Evolutionary conservation across 345 rosid genomes (phyloP).

Genomic region (Euphorbia lathyris): DNA sequence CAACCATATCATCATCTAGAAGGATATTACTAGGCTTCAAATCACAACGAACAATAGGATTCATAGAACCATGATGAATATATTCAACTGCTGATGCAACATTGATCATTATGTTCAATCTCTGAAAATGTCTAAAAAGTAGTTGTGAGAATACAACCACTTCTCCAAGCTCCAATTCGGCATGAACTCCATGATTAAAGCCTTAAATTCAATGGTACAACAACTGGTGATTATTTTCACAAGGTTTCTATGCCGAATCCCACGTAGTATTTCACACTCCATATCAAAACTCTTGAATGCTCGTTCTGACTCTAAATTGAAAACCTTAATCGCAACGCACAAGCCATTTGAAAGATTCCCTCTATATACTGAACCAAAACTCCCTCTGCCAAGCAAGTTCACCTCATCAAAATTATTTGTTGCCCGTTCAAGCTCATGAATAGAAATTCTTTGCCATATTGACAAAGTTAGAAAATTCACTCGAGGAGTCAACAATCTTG

Average conservation of each 20-base stretch:
- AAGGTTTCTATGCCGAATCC: constrained; percentile 1
- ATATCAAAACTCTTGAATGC: constrained; percentile 6
- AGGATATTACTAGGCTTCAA: too few relatives aligned
- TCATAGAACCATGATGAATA: too few relatives aligned
- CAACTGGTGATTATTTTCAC: constrained; percentile 10
- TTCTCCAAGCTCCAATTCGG: too few relatives aligned
- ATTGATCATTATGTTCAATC: too few relatives aligned
- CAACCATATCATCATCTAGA: too few relatives aligned
- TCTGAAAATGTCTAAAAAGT: too few relatives aligned
- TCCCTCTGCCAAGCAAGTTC: background rate
- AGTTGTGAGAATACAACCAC: too few relatives aligned
- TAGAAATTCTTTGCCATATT: background rate
- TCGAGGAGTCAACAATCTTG: background rate
- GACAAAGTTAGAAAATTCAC: background rate
- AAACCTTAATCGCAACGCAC: constrained; percentile 9
- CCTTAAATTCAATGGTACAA: constrained; percentile 1
- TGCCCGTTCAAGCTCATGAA: background rate
- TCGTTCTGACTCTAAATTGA: background rate
- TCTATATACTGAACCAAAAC: background rate
- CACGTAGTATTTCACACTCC: constrained; percentile 4
- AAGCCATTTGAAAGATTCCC: background rate
- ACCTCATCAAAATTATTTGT: background rate
- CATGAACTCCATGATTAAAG: constrained; percentile 3
- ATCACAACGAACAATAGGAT: too few relatives aligned
- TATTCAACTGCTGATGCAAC: too few relatives aligned